Evolutionary conservation across 257 asterid species (phyloP), one percentile per base, ranked within the genome.

Genomic region (Ajuga chamaepitys): DNA sequence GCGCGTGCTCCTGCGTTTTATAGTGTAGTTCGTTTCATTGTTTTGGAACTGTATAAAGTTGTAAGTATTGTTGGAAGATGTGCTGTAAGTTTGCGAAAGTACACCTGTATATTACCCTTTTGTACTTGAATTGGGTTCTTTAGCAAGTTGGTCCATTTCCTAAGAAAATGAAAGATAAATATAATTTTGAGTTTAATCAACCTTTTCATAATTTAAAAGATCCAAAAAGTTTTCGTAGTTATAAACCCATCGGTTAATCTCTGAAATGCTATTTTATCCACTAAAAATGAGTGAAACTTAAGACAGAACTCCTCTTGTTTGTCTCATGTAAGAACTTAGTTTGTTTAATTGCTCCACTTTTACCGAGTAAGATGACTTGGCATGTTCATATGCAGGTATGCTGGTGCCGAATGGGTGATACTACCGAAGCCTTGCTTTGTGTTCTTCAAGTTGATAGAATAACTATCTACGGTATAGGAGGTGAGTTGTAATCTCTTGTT

Each of bases 331-430:
- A 61, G 62, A 61, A 44, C 17, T 47, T 67, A 34, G 35, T 55
- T 46, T 42, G n/a, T 12, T 17, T 47, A 50, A 48, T 28, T 42
- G 64, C 61, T 59, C 24, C 25, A 25, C 44, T 58, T 32, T 61
- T 25, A 11, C 17, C 20, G 32, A 40, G 62, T 63, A 62, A 60
- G 58, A 72, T 18, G 9, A 42, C 64, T 34, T 17, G 28, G 50
- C 21, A 65, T 48, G 56, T 37, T 55, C 14, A 42, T 41, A 57
- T 75, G 58, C 78, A 89, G 98, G 95, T 85, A 54, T 92, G 97
- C 79, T 92, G 96, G 96, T 89, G 95, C 77, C 77, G 82, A 59
- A 87, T 92, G 98, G 90, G 91, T 60, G 81, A 85, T 76, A 54
- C 65, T 66, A 77, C 86, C 14, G 95, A 89, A 70, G 82, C 91